Percentiles rank a stretch among this genome's conserved stretches.
These are phyloP conservation scores for Periglandula ipomoeae DNA, from an alignment of 2,329 filamentous ascomycete genomes.

Conservation along the genomic window DNA sequence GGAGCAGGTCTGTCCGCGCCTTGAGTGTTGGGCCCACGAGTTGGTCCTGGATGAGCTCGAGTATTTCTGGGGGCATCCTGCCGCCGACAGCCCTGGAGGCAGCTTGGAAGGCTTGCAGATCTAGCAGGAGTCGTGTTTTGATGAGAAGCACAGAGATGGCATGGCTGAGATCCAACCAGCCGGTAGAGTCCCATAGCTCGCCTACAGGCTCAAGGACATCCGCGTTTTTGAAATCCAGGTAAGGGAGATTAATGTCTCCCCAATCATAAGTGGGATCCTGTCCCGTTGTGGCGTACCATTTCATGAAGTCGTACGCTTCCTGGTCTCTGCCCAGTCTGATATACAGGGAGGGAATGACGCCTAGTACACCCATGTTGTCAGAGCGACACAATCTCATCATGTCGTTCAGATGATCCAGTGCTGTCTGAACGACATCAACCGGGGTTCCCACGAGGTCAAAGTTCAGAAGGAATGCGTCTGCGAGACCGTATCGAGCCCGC, in stretches of 20 bases:
- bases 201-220: constrained; percentile 28
- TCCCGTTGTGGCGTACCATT: constrained; percentile 20
- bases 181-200: background rate
- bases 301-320: constrained; percentile 37
- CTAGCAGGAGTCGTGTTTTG: constrained; percentile 17
- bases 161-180: constrained; percentile 12
- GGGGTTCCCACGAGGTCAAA: constrained; percentile 21
- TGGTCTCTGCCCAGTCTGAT: constrained; percentile 40
- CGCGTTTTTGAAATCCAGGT: constrained; percentile 26
- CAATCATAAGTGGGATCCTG: constrained; percentile 12
- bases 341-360: constrained; percentile 30
- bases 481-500: constrained; percentile 22
- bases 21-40: constrained; percentile 9
- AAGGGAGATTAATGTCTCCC: constrained; percentile 12
- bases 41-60: constrained; percentile 12
- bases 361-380: constrained; percentile 35
- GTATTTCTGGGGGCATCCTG: constrained; percentile 13
- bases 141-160: constrained; percentile 10
- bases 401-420: constrained; percentile 30
- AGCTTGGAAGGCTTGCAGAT: constrained; percentile 14
- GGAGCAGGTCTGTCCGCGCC: constrained; percentile 5
- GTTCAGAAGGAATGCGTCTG: constrained; percentile 20
- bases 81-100: constrained; percentile 5
- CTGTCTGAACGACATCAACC: constrained; percentile 18
- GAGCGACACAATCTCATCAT: constrained; percentile 34